A percentile compares a stretch with the other conserved stretches of the same genome.
Evolutionary conservation across 2,329 filamentous ascomycete species (phyloP).

Genomic region (Beauveria asiatica): DNA sequence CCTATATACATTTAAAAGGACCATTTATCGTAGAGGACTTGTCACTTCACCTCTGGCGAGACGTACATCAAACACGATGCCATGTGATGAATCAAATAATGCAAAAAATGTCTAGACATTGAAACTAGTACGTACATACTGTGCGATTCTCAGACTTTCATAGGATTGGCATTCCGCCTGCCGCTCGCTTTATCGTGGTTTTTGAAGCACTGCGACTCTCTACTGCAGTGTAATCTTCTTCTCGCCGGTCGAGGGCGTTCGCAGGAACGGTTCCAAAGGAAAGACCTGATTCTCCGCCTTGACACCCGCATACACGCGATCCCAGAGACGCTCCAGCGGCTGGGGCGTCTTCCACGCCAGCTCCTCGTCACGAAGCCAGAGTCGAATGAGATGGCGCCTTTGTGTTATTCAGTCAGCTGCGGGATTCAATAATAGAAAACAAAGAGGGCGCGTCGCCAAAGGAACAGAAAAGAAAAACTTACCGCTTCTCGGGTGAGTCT

Average conservation of each 20-base stretch:
- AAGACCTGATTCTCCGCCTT: slow-evolving; percentile 44
- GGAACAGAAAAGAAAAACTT: slow-evolving; percentile 16
- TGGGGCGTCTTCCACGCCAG: slow-evolving; percentile 40
- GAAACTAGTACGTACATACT: neutral
- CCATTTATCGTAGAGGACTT: neutral
- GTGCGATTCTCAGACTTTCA: neutral
- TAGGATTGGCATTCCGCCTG: neutral
- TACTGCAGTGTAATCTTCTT: neutral
- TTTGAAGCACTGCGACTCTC: neutral
- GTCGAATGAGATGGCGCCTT: slow-evolving; percentile 38
- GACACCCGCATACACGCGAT: slow-evolving; percentile 43
- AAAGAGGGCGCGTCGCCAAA: no score
- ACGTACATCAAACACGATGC: no score
- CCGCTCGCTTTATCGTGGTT: neutral
- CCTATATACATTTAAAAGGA: neutral
- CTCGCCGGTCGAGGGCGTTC: neutral
- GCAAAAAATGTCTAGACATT: no score
- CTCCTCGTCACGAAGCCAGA: slow-evolving; percentile 43
- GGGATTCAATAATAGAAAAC: no score
- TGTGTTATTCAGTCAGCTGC: neutral
- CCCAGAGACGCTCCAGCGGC: slow-evolving; percentile 39
- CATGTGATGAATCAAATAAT: no score
- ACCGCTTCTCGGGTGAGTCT: slow-evolving; percentile 35
- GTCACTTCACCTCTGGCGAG: neutral
- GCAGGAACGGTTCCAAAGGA: slow-evolving; percentile 40